Evolutionary conservation across 208 protist genomes (phyloP), one percentile per base, ranked within the genome.

Genomic region (Trypanosoma melophagium): DNA sequence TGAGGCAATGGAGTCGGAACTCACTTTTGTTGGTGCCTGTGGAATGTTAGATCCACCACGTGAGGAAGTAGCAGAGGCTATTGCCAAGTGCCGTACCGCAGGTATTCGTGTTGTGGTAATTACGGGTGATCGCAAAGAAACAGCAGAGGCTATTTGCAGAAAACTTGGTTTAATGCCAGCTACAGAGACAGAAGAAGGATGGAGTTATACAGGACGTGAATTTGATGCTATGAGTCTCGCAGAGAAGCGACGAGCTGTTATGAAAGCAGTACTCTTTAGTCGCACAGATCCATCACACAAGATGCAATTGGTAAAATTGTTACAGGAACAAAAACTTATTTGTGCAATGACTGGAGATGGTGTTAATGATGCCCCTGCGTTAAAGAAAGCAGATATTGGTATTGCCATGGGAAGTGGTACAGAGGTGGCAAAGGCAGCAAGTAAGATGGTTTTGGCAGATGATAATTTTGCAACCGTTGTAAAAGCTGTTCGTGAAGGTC

Each of bases 371-470:
- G 95, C 97, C 5, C 97, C 98, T 0, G 98, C 98, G n/a, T 85
- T 99, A 22, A 99, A 99, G 64, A 92, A 97, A 50, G 98, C 98
- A 2, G 94, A 99, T 79, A 99, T 99, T 79, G 98, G 98, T 58
- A 97, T 99, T 60, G 97, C 98, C 24, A 99, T 99, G 96, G 98
- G 98, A 57, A 92, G 91, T 22, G 98, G 98, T 13, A 99, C 98
- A 7, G 97, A 98, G 44, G 97, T 99, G 9, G 96, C 98, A 41
- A 98, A 99, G 75, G 86, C 87, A n/a, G 96, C 97, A 7, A 89
- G 96, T 49, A 93, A 98, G 62, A 98, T 99, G 93, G 87, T 99
- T 12, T 80, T 98, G 10, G 83, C 84, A 3, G 94, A 98, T 76
- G 93, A 98, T 72, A 98, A 99, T 71, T 99, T 99, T 70, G 81